Percentiles rank a stretch among this genome's conserved stretches.
These are phyloP conservation scores for Escovopsis sp. DNA, from an alignment of 2,329 filamentous ascomycete species.

Conservation along the genomic window DNA sequence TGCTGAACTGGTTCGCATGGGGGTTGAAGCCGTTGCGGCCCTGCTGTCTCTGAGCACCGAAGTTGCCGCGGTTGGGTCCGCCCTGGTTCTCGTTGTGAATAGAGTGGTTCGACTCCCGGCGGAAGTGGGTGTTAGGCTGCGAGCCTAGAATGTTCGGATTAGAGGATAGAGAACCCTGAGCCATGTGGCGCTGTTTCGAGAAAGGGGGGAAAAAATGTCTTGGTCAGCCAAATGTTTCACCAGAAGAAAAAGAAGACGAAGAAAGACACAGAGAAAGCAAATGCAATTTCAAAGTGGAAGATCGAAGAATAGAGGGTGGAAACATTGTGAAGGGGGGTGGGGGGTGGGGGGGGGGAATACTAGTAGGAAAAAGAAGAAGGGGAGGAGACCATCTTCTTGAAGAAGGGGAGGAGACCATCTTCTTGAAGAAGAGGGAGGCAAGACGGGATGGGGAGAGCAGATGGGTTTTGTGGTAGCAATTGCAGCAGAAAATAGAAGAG, in stretches of 20 bases:
- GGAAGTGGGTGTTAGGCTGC: slow-evolving; percentile 58
- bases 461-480: no score
- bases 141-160: slow-evolving; percentile 44
- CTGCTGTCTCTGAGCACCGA: slow-evolving; percentile 32
- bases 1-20: slow-evolving; percentile 28
- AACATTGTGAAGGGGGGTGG: slow-evolving; percentile 5
- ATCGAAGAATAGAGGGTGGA: neutral
- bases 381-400: no score
- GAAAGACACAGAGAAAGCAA: no score
- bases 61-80: slow-evolving; percentile 42
- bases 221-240: no score
- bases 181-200: slow-evolving; percentile 45
- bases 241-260: no score
- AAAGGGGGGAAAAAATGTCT: neutral
- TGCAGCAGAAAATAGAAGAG: no score
- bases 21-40: slow-evolving; percentile 35
- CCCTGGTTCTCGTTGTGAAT: slow-evolving; percentile 36
- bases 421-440: no score
- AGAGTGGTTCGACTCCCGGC: slow-evolving; percentile 77
- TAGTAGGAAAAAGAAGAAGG: neutral
- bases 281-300: no score
- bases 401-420: no score
- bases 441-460: slow-evolving; percentile 3
- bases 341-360: slow-evolving; percentile 4
- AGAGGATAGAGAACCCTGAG: slow-evolving; percentile 49